phyloP scores from a whole-genome alignment of 2,329 filamentous ascomycete genomes.

The Cercospora nicotianae region DNA sequence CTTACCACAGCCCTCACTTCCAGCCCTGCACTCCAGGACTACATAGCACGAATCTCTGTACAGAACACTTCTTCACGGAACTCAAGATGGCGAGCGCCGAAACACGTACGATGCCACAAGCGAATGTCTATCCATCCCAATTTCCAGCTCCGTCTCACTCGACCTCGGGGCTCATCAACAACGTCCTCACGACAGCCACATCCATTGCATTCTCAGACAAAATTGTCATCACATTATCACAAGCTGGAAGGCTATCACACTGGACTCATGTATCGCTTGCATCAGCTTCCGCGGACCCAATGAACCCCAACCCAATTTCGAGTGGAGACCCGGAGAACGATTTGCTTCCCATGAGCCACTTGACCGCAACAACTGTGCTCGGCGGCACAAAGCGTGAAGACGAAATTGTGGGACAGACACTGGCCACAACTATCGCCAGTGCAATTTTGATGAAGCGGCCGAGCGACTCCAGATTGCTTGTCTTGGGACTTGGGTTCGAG shows the following conservation, averaged over 20 bases:
- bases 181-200: constrained; percentile 69
- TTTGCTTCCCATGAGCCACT: constrained; percentile 72
- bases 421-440: constrained; percentile 85
- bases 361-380: constrained; percentile 83
- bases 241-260: constrained; percentile 81
- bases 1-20: not conserved
- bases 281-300: constrained; percentile 62
- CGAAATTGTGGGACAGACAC: constrained; percentile 74
- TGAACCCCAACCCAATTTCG: constrained; percentile 58
- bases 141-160: constrained; percentile 51
- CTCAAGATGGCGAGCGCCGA: constrained; percentile 5
- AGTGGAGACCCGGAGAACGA: constrained; percentile 48
- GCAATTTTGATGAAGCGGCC: constrained; percentile 71
- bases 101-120: constrained; percentile 9
- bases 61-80: not conserved
- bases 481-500: constrained; percentile 59
- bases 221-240: constrained; percentile 84
- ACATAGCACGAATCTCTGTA: not conserved
- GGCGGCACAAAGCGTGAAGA: constrained; percentile 80
- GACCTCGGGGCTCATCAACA: constrained; percentile 63
- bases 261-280: constrained; percentile 88
- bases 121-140: constrained; percentile 51
- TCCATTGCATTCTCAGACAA: constrained; percentile 80
- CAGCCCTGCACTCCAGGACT: not conserved
- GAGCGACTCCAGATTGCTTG: constrained; percentile 58